A percentile compares a stretch with the other conserved stretches of the same genome.
Conservation (phyloP, 2,329 filamentous ascomycete species). For the Alternaria angustiovoidea region DNA sequence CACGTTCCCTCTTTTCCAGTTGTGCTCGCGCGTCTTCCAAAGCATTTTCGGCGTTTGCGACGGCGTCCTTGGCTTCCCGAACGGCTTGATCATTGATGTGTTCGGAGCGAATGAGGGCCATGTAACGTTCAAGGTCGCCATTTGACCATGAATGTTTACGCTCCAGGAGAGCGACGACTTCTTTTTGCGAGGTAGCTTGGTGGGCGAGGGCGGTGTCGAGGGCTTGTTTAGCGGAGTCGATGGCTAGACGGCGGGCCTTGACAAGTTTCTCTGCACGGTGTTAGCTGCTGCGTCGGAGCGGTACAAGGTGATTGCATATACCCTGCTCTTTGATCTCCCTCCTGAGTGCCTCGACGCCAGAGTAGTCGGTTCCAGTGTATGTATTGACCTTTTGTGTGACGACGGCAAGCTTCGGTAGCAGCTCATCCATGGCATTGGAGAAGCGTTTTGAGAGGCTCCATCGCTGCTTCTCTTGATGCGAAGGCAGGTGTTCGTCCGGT, state of each 20-base stretch:
- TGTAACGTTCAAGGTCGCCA: conserved; percentile 91
- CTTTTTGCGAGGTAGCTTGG: conserved; percentile 88
- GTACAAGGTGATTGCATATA: conserved; percentile 32
- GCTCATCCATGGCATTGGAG: conserved; percentile 81
- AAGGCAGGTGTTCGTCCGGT: conserved; percentile 58
- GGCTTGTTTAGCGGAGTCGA: conserved; percentile 74
- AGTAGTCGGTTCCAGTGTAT: conserved; percentile 85
- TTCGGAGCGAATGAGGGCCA: conserved; percentile 87
- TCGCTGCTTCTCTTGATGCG: conserved; percentile 61
- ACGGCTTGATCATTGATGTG: conserved; percentile 92
- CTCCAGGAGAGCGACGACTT: conserved; percentile 92
- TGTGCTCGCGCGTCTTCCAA: conserved; percentile 79
- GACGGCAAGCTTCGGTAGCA: conserved; percentile 84
- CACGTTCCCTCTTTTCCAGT: conserved; percentile 83
- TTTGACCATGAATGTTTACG: conserved; percentile 93
- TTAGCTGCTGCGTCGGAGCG: conserved; percentile 13
- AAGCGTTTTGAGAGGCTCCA: conserved; percentile 69
- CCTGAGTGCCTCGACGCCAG: conserved; percentile 87
- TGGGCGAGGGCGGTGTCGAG: conserved; percentile 86
- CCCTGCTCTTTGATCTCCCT: conserved; percentile 74
- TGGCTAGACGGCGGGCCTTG: conserved; percentile 67
- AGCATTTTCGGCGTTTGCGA: conserved; percentile 78
- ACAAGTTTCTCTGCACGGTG: conserved; percentile 60
- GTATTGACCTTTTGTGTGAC: conserved; percentile 91
- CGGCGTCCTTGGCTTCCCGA: conserved; percentile 71